Evolutionary conservation across 2,329 filamentous ascomycete genomes (phyloP).

Genomic region (Sporothrix dimorphospora): DNA sequence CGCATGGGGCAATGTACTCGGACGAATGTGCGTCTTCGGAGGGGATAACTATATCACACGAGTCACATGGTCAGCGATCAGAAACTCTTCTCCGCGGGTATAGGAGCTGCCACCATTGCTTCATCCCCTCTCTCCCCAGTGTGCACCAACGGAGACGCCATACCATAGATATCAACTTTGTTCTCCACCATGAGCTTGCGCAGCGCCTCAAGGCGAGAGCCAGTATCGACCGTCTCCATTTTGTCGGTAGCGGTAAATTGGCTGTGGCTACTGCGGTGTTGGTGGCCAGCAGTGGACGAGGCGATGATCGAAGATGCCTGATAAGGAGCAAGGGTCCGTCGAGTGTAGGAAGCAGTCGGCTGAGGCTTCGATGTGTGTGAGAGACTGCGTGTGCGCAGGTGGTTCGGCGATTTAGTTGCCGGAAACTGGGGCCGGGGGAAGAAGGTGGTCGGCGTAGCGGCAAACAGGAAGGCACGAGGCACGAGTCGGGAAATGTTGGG

Average conservation of each 20-base stretch:
- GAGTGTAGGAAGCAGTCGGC: not conserved
- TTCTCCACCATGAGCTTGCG: constrained; percentile 84
- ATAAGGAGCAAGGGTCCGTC: not conserved
- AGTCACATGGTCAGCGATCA: constrained; percentile 14
- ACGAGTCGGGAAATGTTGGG: constrained; percentile 2
- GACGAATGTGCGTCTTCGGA: constrained; percentile 98
- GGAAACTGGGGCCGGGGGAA: not conserved
- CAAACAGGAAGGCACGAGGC: constrained; percentile 21
- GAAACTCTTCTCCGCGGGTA: not conserved
- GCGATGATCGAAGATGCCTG: no score
- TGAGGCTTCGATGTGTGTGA: not conserved
- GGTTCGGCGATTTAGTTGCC: not conserved
- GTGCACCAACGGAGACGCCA: constrained; percentile 36
- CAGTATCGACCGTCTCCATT: constrained; percentile 82
- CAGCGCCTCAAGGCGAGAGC: constrained; percentile 72
- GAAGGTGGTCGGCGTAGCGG: constrained; percentile 8
- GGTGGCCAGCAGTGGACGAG: no score
- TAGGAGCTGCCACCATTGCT: not conserved
- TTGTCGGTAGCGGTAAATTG: constrained; percentile 32
- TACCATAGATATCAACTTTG: constrained; percentile 92
- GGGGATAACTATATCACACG: constrained; percentile 70
- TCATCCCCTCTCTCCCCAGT: not conserved
- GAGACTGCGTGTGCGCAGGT: not conserved
- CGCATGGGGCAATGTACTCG: constrained; percentile 96
- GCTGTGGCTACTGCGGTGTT: constrained; percentile 20